These are phyloP conservation scores for Aquilaria yunnanensis DNA, from an alignment of 345 rosid genomes.

Conservation along the genomic window DNA sequence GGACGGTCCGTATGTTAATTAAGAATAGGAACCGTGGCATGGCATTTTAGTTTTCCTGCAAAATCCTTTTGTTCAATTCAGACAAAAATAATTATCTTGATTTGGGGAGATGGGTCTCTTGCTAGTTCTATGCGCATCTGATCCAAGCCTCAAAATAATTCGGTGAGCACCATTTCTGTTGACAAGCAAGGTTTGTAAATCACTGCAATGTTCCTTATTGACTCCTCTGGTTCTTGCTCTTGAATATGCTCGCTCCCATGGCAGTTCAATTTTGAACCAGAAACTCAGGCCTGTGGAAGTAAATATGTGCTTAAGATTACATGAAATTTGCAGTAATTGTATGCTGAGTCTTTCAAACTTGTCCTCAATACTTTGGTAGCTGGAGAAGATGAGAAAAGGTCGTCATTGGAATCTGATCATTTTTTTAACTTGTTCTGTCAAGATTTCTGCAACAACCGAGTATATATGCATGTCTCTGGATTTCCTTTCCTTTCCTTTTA, in stretches of 20 bases:
- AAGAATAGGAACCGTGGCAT: too few relatives aligned
- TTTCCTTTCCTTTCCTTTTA: too few relatives aligned
- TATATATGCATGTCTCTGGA: not conserved
- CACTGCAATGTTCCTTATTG: conserved; percentile 5
- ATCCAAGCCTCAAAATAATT: conserved; percentile 85
- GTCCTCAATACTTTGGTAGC: conserved; percentile 66
- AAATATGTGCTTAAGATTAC: conserved; percentile 89
- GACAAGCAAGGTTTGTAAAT: conserved; percentile 81
- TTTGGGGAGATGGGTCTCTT: conserved; percentile 96
- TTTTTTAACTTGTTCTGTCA: not conserved
- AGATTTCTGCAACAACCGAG: conserved; percentile 1
- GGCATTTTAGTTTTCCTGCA: not conserved
- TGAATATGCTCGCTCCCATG: conserved; percentile 28
- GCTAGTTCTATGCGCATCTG: conserved; percentile 86
- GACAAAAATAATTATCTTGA: conserved; percentile 22
- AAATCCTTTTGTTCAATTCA: conserved; percentile 8
- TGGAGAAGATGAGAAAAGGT: conserved; percentile 99
- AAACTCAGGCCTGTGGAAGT: conserved; percentile 94
- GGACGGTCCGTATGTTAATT: conserved; percentile 33
- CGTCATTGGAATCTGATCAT: conserved; percentile 3
- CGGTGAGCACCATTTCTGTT: conserved; percentile 99
- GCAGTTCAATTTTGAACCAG: conserved; percentile 72
- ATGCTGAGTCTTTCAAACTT: conserved; percentile 91
- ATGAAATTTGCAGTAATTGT: conserved; percentile 98
- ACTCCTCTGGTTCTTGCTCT: conserved; percentile 6